Conservation (phyloP, 2,329 filamentous ascomycete genomes). For the Monilinia vaccinii-corymbosi region DNA sequence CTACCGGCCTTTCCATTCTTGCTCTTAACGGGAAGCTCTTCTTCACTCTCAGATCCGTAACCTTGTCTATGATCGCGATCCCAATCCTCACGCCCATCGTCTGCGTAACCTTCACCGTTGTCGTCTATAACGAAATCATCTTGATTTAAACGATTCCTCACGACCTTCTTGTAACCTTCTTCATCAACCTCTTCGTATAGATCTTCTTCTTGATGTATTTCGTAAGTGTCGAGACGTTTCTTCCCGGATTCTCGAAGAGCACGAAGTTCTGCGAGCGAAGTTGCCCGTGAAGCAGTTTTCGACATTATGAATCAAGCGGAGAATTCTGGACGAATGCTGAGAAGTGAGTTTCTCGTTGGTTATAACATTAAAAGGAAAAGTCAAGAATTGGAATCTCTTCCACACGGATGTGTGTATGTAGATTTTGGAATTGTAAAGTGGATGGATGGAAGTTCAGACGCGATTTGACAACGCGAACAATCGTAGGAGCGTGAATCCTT, state of each 20-base stretch:
- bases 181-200: conserved; percentile 97
- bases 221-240: conserved; percentile 79
- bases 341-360: neutral
- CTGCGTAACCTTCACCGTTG: conserved; percentile 92
- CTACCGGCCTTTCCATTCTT: conserved; percentile 38
- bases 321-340: conserved; percentile 1
- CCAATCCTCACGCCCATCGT: conserved; percentile 95
- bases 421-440: neutral
- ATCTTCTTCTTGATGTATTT: conserved; percentile 73
- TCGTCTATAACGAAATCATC: conserved; percentile 99
- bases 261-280: conserved; percentile 63
- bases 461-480: neutral
- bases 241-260: conserved; percentile 83
- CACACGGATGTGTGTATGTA: neutral
- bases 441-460: conserved; percentile 2
- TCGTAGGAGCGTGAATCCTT: conserved; percentile 15
- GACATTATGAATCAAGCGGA: conserved; percentile 24
- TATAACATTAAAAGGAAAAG: neutral
- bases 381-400: neutral
- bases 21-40: conserved; percentile 43
- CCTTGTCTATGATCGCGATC: conserved; percentile 43
- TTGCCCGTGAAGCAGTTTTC: conserved; percentile 32
- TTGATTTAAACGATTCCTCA: conserved; percentile 77
- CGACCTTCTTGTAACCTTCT: conserved; percentile 93
- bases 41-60: conserved; percentile 69